Base-by-base conservation (phyloP, 2,329 filamentous ascomycete species). In the Sarocladiaceae sp. region DNA sequence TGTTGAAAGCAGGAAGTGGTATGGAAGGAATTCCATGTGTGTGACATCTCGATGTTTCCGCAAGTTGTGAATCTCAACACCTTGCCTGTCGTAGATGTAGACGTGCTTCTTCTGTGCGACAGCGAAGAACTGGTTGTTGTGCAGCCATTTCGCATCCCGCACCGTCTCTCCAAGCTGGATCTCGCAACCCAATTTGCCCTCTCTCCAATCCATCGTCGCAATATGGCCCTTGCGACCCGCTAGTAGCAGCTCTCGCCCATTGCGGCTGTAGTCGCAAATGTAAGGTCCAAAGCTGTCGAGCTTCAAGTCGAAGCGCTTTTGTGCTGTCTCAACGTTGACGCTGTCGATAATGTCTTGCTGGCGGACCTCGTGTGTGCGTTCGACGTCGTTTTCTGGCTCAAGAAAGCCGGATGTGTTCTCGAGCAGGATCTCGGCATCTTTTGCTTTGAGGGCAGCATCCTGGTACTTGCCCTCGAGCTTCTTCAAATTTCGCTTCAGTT, bases 51-150 rank as follows among this genome's bases (percentile, higher is more conserved):
- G 82, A 66, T 96, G 93, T 67, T 94, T 94, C 69, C 85, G 86
- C 64, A 99, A 72, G 65, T 89, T 92, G 68, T 99, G 94, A 52
- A 99, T 73, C 72, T 99, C 94, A 18, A 97, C 88, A 50, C 94
- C 94, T 53, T 89, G 82, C 53, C 84, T 79, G 63, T 97, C 94
- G 74, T 99, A 99, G 58, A 99, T 97, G 73, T 96, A 99, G 57
- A 94, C 89, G 60, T 94, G 87, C 71, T 93, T 94, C 77, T 96
- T 97, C 71, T 99, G 93, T 40, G 94, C 91, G 12, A 96, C 90
- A 0, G 93, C 93, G 71, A 97, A 97, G 71, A 84, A 88, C 60
- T 96, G 90, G 67, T 94, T 92, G 67, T 96, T 96, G 72, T 97
- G 91, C 61, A 97, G 77, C 88, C 91, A 99, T 64, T 86, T 87